Evolutionary conservation across 192 early-diverging fungal genomes (phyloP), one percentile per base, ranked within the genome.

Genomic region (Lobosporangium transversale): DNA sequence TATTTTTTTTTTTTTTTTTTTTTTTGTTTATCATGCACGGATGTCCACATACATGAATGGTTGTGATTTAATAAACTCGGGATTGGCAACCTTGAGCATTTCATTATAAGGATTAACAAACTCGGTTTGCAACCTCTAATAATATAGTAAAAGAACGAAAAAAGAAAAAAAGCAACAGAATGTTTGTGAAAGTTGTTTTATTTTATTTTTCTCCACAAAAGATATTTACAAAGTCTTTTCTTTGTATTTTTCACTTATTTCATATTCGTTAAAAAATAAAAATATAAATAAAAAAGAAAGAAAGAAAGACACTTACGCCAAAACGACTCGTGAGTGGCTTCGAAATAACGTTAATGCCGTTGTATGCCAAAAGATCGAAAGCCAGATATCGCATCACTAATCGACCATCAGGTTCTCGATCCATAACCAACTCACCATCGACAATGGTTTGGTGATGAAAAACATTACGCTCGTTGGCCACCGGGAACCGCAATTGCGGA

Each of bases 371-470:
- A 31, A 89, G 87, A 62, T 97, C 97, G 68, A 97, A 95, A 0
- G 81, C 79, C 12, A 92, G 68, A 42, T 89, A 84, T 9, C 78
- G 76, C 47, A 89, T 53, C 30, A 76, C 62, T 1, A 57, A 49
- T 9, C 62, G 53, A 23, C 92, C 90, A 69, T 92, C 85, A 0
- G 62, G 53, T 47, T 93, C 85, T 1, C 54, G 58, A 66, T 97
- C 96, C 4, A 91, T 71, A 11, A 99, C 93, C 45, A 99, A 81
- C 79, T 99, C 97, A 1, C 94, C 95, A 66, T 99, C 96, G 37
- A 99, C 82, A 14, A 98, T 80, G 8, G 95, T 97, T 43, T 86
- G 78, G 44, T 82, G 55, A 44, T 94, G 93, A 44, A 74, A 89
- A 35, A 57, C 70, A 15, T 18, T 35, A 14, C 55, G 59, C 53